A percentile compares a stretch with the other conserved stretches of the same genome.
These are phyloP conservation scores for Tilletia caries DNA, from an alignment of 1,284 basidiomycete species.

Conservation along the genomic window DNA sequence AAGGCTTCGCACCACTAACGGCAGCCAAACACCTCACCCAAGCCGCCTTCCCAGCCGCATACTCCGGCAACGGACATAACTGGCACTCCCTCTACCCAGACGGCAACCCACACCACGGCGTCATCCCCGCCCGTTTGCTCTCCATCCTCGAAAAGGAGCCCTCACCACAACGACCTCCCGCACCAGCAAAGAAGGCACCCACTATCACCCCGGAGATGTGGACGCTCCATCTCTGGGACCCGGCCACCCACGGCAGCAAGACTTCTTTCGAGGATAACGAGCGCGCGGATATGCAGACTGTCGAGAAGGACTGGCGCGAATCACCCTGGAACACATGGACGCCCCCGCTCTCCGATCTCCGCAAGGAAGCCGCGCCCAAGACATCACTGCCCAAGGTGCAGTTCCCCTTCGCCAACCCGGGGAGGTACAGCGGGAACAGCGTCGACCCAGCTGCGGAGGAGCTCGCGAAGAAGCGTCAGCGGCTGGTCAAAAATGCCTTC, in stretches of 20 bases:
- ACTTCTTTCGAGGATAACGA: conserved; percentile 36
- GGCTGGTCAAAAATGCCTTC: conserved; percentile 62
- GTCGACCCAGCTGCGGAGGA: conserved; percentile 33
- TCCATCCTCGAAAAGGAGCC: conserved; percentile 28
- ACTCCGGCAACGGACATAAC: neutral
- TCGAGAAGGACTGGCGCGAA: conserved; percentile 36
- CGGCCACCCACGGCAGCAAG: conserved; percentile 24
- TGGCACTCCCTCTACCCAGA: conserved; percentile 21
- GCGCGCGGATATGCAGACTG: conserved; percentile 29
- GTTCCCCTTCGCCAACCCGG: conserved; percentile 32
- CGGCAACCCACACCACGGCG: conserved; percentile 38
- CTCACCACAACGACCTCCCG: neutral
- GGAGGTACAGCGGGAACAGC: conserved; percentile 30
- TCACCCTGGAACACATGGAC: conserved; percentile 34
- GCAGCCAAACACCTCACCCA: neutral
- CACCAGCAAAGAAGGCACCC: conserved; percentile 18
- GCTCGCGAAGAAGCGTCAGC: conserved; percentile 34
- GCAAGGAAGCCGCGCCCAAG: neutral
- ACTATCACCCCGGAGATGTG: conserved; percentile 27
- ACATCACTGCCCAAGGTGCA: conserved; percentile 36
- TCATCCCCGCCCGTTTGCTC: conserved; percentile 27
- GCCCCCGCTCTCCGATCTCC: conserved; percentile 35
- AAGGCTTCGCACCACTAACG: neutral
- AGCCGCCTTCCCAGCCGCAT: conserved; percentile 7
- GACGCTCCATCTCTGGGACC: conserved; percentile 28